These are phyloP conservation scores for Nectriaceae sp. DNA, from an alignment of 2,329 filamentous ascomycete species.

Conservation along the genomic window DNA sequence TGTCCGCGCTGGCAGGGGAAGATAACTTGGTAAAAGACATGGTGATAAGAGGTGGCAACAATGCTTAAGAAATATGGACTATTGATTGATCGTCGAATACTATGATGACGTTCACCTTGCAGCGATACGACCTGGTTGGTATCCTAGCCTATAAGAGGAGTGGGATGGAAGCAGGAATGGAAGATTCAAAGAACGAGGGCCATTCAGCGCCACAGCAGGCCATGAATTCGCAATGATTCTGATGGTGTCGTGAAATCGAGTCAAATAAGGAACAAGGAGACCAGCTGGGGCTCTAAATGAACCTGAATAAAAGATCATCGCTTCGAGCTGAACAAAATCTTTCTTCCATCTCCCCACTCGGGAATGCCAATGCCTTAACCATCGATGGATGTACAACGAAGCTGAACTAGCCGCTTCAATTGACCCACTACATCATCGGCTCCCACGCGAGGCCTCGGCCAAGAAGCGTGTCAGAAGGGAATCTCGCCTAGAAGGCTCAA, in stretches of 20 bases:
- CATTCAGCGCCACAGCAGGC: not conserved
- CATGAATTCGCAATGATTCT: not conserved
- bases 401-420: not conserved
- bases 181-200: not conserved
- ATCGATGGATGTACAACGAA: not conserved
- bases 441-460: not conserved
- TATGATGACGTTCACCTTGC: conserved; percentile 30
- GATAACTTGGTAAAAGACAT: conserved; percentile 24
- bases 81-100: conserved; percentile 19
- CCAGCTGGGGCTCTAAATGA: not conserved
- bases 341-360: conserved; percentile 16
- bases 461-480: no score
- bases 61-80: not conserved
- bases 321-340: conserved; percentile 13
- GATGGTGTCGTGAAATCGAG: not conserved
- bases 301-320: conserved; percentile 15
- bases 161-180: not conserved
- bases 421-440: conserved; percentile 30
- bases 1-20: conserved; percentile 18
- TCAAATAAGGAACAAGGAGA: conserved; percentile 1
- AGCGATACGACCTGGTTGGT: conserved; percentile 22
- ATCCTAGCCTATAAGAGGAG: conserved; percentile 23
- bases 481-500: not conserved
- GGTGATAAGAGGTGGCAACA: conserved; percentile 5
- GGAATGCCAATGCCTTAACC: not conserved